phyloP scores from a whole-genome alignment of 176 grass and related monocot species.

The Melocanna baccifera region DNA sequence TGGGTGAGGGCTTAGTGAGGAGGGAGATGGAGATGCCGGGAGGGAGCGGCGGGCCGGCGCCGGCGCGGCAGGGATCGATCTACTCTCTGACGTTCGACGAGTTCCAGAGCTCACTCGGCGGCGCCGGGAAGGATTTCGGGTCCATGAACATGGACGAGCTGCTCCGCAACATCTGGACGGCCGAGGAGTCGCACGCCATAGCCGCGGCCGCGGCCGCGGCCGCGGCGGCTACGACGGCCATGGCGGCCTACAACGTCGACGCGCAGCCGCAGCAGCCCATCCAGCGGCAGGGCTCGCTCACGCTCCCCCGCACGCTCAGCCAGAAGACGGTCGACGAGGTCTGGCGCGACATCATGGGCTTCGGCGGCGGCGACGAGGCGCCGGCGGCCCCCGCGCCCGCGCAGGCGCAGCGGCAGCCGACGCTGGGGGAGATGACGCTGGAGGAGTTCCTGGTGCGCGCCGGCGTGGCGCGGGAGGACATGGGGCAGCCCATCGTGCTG shows the following conservation, averaged over 20 bases:
- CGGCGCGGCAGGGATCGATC: constrained; percentile 70
- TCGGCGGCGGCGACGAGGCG: not conserved
- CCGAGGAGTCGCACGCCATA: constrained; percentile 78
- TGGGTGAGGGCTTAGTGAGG: not conserved
- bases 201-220: not conserved
- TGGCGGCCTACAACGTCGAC: not conserved
- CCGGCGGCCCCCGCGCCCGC: not conserved
- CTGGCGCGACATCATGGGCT: constrained; percentile 61
- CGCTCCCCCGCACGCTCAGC: constrained; percentile 74
- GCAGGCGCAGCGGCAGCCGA: constrained; percentile 41
- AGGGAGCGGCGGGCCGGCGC: constrained; percentile 32
- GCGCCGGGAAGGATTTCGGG: constrained; percentile 69
- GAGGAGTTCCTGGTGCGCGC: constrained; percentile 89
- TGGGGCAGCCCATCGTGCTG: constrained; percentile 32
- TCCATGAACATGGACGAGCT: constrained; percentile 99
- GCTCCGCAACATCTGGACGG: constrained; percentile 83
- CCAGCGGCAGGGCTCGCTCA: constrained; percentile 72
- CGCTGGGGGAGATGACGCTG: constrained; percentile 86
- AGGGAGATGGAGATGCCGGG: constrained; percentile 60
- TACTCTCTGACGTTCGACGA: constrained; percentile 89
- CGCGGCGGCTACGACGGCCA: not conserved
- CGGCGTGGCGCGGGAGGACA: constrained; percentile 69
- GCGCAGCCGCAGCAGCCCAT: constrained; percentile 26
- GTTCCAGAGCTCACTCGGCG: constrained; percentile 73
- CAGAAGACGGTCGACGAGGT: constrained; percentile 90